Evolutionary conservation across 106 monocot species (phyloP).

Genomic region (Allium sativum): DNA sequence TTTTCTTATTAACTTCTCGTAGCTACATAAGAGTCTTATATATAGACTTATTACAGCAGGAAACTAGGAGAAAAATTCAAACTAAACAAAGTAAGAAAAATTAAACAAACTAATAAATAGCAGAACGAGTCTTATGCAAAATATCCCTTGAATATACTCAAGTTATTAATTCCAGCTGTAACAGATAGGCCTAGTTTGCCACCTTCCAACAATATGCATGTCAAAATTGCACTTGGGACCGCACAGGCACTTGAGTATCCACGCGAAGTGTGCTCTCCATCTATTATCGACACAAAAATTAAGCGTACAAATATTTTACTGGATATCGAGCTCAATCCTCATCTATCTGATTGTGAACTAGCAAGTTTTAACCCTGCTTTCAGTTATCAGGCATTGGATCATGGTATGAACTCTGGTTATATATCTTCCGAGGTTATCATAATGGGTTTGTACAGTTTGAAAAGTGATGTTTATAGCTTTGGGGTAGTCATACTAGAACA

Average conservation of each 20-base stretch:
- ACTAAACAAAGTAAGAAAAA: no score
- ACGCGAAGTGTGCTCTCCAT: slow-evolving; percentile 85
- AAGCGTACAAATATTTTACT: slow-evolving; percentile 84
- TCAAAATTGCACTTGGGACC: slow-evolving; percentile 84
- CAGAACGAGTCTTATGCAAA: no score
- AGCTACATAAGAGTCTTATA: no score
- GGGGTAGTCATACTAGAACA: slow-evolving; percentile 89
- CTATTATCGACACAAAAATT: slow-evolving; percentile 68
- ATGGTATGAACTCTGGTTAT: slow-evolving; percentile 53
- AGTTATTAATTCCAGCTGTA: no score
- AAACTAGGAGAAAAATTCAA: no score
- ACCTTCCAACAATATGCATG: no score
- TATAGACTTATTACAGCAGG: no score
- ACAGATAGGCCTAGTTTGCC: no score
- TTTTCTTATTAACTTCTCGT: no score
- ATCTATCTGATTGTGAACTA: slow-evolving; percentile 70
- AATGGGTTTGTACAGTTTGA: slow-evolving; percentile 41
- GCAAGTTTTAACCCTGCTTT: slow-evolving; percentile 23
- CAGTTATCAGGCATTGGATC: slow-evolving; percentile 44
- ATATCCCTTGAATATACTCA: no score
- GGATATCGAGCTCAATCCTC: slow-evolving; percentile 68
- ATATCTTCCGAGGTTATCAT: slow-evolving; percentile 61
- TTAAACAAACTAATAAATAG: no score
- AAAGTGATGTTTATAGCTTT: slow-evolving; percentile 90
- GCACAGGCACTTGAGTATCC: slow-evolving; percentile 92